Evolutionary conservation across 176 grass and related monocot species (phyloP), one percentile per base, ranked within the genome.

Genomic region (Olyra latifolia): DNA sequence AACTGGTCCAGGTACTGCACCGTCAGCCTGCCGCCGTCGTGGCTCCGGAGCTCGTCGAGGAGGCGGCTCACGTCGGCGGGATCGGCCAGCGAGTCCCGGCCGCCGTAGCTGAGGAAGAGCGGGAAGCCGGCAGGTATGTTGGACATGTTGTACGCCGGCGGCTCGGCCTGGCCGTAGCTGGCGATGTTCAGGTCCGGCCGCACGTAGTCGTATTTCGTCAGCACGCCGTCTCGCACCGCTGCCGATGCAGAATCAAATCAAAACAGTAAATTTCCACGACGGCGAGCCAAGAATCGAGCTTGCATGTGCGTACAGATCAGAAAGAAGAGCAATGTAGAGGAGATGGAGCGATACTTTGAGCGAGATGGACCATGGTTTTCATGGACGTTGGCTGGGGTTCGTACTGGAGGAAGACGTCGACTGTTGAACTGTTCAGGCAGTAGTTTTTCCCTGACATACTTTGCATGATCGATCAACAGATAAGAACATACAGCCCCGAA

Each of bases 331-430:
- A 15, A 8, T 4, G 2, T 7, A n/a, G 20, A 28, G 27, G 29
- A 11, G 4, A 43, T 27, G 8, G 4, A 20, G 23, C 24, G 47
- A 0, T 88, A 97, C 95, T 98, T 58, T 98, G 90, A 54, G 96
- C 96, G 61, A 98, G 83, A 65, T 98, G 96, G 9, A 98, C 78
- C 88, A 98, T 84, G 29, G 87, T 98, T 46, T 88, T 98, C 8
- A 88, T 89, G 16, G 96, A 93, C 1, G 92, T 89, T 23, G 96
- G 88, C 71, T 98, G 92, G 13, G 92, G 96, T 74, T 95, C 96
- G 81, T 89, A 93, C 83, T 95, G 25, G 72, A 98, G 83, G 84
- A 95, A 98, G 35, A 79, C 19, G 50, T 93, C 88, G 8, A 91
- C 80, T 3, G 81, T 79, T 7, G 96, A 95, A n/a, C 60, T 80